Base-by-base conservation (phyloP, 352 stramenopile species). In the Pythium utonaiense region DNA sequence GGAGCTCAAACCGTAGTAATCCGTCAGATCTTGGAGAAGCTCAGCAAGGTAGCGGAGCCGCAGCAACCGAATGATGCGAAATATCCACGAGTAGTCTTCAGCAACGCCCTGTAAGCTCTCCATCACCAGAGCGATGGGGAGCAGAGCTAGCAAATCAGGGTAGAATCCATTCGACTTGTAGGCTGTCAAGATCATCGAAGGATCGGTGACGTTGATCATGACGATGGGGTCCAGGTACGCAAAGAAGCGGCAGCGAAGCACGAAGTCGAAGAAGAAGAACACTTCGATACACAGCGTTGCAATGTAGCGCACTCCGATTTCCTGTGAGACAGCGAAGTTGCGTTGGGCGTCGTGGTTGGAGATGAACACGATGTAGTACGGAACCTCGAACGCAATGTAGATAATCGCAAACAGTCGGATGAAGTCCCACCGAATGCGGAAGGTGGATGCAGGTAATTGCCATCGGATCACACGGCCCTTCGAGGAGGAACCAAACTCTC, bases 301-400 rank as follows among this genome's bases (percentile, higher is more conserved):
- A 0, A 63, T 48, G 56, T 79, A 88, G 1, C 79, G 59, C 1
- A 48, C 16, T 0, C 65, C 66, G 14, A 80, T 49, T 14, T 75
- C 69, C 42, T 69, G 66, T 0, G 67, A 53, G 0, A 78, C 72
- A 1, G 64, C 49, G n/a, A 89, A 82, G 25, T 82, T 69, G 24
- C 69, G 50, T 33, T 85, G 62, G 0, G 79, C 70, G 45, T 88
- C 62, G 28, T 72, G 57, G 33, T 78, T 88, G 0, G 71, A 78
- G 31, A 87, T 71, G 53, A 92, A 91, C 1, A 83, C 68, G 12
- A 83, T 67, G 41, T 80, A 88, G 38, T 86, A 91, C 5, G 83
- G 83, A 1, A 92, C 78, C 68, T 89, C 80, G 25, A 91, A 86
- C 0, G 75, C 75, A 4, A 89, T 53, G 40, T 69, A 88, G 16